Conservation (phyloP, 345 rosid genomes). For the Eucalyptus regnans region DNA sequence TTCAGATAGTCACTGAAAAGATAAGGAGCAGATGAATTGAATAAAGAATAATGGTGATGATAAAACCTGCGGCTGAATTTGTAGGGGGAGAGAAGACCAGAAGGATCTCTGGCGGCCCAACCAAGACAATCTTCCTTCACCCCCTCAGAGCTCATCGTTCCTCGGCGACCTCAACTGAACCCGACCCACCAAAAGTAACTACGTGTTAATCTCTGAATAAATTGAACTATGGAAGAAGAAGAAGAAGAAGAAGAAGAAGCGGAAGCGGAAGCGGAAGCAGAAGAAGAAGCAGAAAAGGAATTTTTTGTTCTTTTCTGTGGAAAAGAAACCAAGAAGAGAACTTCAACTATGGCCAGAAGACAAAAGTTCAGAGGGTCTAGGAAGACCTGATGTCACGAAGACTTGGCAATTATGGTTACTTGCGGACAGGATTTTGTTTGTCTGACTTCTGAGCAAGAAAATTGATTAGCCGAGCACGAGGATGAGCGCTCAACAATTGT, state of each 20-base stretch:
- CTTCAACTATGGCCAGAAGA: not conserved
- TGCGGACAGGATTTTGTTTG: not conserved
- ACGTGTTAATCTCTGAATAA: not conserved
- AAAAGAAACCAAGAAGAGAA: not conserved
- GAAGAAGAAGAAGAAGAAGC: not conserved
- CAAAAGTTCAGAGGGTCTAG: not conserved
- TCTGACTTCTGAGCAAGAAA: not conserved
- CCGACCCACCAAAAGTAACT: not conserved
- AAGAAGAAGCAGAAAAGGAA: not conserved
- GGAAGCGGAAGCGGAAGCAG: too few species aligned
- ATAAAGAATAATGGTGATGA: not conserved
- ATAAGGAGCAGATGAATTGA: not conserved
- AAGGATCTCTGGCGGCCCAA: constrained; percentile 72
- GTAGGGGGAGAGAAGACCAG: constrained; percentile 60
- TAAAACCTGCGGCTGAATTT: constrained; percentile 55
- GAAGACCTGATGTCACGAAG: not conserved
- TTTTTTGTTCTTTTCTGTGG: not conserved
- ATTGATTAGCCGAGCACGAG: not conserved
- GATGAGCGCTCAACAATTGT: not conserved
- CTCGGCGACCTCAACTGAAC: not conserved
- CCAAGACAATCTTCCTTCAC: constrained; percentile 29
- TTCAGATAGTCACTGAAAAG: not conserved
- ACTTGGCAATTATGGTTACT: not conserved
- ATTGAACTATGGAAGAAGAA: not conserved
- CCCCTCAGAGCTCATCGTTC: constrained; percentile 22